These are phyloP conservation scores for Coemansia umbellata DNA, from an alignment of 192 early-diverging fungal genomes.

Conservation along the genomic window DNA sequence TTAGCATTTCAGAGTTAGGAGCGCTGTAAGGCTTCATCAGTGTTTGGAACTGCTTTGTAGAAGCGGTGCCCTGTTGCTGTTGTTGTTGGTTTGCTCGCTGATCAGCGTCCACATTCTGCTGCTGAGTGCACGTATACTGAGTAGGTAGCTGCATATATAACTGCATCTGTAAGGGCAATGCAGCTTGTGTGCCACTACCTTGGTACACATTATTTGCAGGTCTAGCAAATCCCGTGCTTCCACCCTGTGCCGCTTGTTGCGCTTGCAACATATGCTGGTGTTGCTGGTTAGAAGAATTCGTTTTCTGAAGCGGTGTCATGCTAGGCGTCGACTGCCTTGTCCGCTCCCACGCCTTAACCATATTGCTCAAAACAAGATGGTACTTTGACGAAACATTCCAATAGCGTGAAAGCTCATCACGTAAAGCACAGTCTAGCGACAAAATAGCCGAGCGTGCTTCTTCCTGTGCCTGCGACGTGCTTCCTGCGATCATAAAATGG, in stretches of 20 bases:
- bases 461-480: slow-evolving; percentile 45
- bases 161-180: slow-evolving; percentile 43
- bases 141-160: slow-evolving; percentile 36
- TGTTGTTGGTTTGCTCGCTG: background rate
- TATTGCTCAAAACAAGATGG: slow-evolving; percentile 42
- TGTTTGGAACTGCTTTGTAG: slow-evolving; percentile 11
- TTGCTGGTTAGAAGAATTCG: background rate
- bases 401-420: slow-evolving; percentile 46
- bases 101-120: background rate
- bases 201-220: slow-evolving; percentile 25
- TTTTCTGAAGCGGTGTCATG: slow-evolving; percentile 17
- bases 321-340: slow-evolving; percentile 38
- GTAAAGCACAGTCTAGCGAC: slow-evolving; percentile 38
- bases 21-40: slow-evolving; percentile 31
- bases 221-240: slow-evolving; percentile 3
- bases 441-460: slow-evolving; percentile 47
- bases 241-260: slow-evolving; percentile 7
- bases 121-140: background rate
- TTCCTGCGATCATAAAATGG: slow-evolving; percentile 51
- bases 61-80: background rate
- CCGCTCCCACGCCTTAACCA: slow-evolving; percentile 54
- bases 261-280: slow-evolving; percentile 5
- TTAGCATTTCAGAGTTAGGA: background rate
- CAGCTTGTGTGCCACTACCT: slow-evolving; percentile 13
- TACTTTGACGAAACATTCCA: slow-evolving; percentile 51